These are phyloP conservation scores for Misopates orontium DNA, from an alignment of 257 asterid genomes.

Conservation along the genomic window DNA sequence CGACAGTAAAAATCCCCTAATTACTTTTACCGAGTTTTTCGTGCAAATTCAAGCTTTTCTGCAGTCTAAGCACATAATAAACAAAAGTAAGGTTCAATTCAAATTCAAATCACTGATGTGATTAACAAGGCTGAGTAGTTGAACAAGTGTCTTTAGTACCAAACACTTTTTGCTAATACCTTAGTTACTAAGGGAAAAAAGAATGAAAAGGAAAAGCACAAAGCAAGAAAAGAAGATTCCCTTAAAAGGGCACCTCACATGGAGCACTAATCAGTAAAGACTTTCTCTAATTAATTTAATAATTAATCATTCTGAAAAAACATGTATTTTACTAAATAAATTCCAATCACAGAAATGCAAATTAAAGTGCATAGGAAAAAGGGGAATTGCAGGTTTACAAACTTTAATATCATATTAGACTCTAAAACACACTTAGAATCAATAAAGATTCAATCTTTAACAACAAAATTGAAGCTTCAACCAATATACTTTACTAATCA, in stretches of 20 bases:
- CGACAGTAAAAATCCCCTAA: conserved; percentile 22
- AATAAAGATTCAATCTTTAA: too few species aligned
- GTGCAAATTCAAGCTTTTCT: conserved; percentile 20
- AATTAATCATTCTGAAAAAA: conserved; percentile 11
- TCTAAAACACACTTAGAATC: too few species aligned
- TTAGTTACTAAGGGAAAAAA: conserved; percentile 57
- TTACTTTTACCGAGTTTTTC: neutral
- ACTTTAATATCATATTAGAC: too few species aligned
- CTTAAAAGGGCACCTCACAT: conserved; percentile 55
- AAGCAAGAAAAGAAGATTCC: conserved; percentile 89
- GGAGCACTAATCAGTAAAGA: conserved; percentile 40
- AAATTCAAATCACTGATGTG: conserved; percentile 23
- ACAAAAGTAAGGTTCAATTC: conserved; percentile 17
- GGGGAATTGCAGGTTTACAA: too few species aligned
- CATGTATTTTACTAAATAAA: conserved; percentile 16
- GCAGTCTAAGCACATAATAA: conserved; percentile 26
- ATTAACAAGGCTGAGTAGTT: conserved; percentile 23
- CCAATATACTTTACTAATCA: too few species aligned
- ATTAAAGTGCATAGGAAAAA: too few species aligned
- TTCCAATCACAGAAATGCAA: conserved; percentile 14
- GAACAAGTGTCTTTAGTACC: conserved; percentile 28
- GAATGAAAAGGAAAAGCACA: conserved; percentile 61
- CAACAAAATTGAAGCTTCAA: too few species aligned
- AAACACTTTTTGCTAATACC: conserved; percentile 43
- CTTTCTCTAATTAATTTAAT: conserved; percentile 37